Base-by-base conservation (phyloP, 2,329 filamentous ascomycete genomes). In the Plenodomus tracheiphilus region DNA sequence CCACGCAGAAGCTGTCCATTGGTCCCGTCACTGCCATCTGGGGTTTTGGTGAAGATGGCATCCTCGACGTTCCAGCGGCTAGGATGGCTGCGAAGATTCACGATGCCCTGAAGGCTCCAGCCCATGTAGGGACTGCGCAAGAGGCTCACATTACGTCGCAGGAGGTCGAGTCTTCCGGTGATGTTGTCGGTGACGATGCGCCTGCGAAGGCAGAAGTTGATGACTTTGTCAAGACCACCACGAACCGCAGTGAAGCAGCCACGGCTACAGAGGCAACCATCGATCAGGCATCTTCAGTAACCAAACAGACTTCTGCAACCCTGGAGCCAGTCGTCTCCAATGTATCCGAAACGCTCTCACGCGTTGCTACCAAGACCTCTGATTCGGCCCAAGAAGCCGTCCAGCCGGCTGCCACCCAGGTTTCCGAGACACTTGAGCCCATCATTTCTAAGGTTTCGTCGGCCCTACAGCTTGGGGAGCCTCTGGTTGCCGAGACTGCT, bases 31-130 rank as follows among this genome's bases (percentile, higher is more conserved):
- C 55, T 22, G 68, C 66, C 3, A 57, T 74, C 15, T 74, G 67
- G 65, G 63, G 62, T 11, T 70, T 74, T 39, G 64, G 62, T 22
- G 64, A 68, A 34, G 65, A 69, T 44, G 70, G 69, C 6, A 54
- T 45, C 16, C 47, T 73, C 4, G 64, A 69, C 41, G 68, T 69
- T 4, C 68, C 71, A 11, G 64, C 66, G 41, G 62, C 65, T 5
- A 49, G 56, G 39, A 54, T 72, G 46, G 61, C 66, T 20, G 58
- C 62, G 19, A 60, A 62, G 43, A 56, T 71, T 3, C 58, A 61
- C 20, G 47, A 51, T 11, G 56, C 61, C 22, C 47, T 71, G 8
- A 41, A 44, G 20, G 39, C 41, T 22, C 35, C 35, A 19, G 35
- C 16, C 13, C 35, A 4, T 6, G 11, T 16, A 9, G 9, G 3